Evolutionary conservation across 495 filamentous ascomycete genomes (phyloP).

Genomic region (Daldinia grandis): DNA sequence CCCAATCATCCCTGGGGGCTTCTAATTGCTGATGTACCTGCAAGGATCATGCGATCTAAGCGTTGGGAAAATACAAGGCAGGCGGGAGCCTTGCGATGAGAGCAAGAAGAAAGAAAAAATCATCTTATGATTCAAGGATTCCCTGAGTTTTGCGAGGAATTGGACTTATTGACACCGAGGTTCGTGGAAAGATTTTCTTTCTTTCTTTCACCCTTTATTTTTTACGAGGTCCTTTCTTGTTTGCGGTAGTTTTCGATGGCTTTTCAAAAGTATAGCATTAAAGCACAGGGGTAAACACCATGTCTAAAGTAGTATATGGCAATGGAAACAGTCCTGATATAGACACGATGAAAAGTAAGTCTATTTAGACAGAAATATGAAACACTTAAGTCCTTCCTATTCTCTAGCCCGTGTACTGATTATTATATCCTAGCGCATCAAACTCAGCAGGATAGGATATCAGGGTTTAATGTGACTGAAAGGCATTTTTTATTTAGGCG

Average conservation of each 20-base stretch:
- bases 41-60: background rate
- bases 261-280: too few relatives aligned
- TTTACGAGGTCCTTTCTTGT: too few relatives aligned
- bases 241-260: too few relatives aligned
- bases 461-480: background rate
- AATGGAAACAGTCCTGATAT: too few relatives aligned
- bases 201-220: too few relatives aligned
- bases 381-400: background rate
- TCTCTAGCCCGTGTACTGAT: background rate
- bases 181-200: background rate
- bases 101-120: background rate
- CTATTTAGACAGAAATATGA: background rate
- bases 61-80: background rate
- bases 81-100: background rate
- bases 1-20: background rate
- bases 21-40: background rate
- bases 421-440: background rate
- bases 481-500: background rate
- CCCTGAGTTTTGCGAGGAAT: background rate
- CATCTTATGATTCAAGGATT: background rate
- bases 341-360: background rate
- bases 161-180: background rate
- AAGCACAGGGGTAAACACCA: too few relatives aligned
- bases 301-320: too few relatives aligned
- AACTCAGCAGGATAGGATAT: background rate